phyloP scores from a whole-genome alignment of 2,329 filamentous ascomycete species.

The Ilyonectria sp. region DNA sequence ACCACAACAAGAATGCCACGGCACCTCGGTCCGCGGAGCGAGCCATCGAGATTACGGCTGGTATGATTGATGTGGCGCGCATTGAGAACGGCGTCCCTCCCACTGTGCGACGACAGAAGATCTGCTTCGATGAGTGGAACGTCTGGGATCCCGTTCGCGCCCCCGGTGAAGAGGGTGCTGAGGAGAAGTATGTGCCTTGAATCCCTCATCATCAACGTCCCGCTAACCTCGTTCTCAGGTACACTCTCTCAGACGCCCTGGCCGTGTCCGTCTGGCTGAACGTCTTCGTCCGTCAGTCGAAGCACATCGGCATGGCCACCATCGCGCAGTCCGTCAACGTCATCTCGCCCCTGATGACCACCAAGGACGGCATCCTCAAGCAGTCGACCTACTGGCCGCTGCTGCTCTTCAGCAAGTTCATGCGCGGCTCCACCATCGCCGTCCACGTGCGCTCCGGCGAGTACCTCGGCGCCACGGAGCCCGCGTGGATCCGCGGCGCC shows the following conservation, averaged over 20 bases:
- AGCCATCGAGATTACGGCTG: constrained; percentile 78
- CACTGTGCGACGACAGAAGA: constrained; percentile 74
- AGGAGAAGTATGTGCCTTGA: constrained; percentile 64
- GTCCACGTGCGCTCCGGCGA: constrained; percentile 74
- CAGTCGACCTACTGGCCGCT: constrained; percentile 85
- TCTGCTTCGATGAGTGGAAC: constrained; percentile 91
- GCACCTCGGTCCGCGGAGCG: constrained; percentile 80
- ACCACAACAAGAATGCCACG: constrained; percentile 66
- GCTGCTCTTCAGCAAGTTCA: constrained; percentile 68
- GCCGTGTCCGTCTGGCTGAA: constrained; percentile 84
- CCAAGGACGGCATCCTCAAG: constrained; percentile 72
- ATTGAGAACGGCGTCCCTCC: constrained; percentile 77
- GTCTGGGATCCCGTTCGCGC: constrained; percentile 84
- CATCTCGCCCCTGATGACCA: constrained; percentile 83
- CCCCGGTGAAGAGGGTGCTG: constrained; percentile 79
- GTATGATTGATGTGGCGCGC: constrained; percentile 80
- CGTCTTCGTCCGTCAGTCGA: constrained; percentile 81
- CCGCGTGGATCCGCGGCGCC: constrained; percentile 74
- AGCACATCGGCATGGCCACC: constrained; percentile 82
- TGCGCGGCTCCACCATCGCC: constrained; percentile 80
- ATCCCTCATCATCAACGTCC: not conserved
- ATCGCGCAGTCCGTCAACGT: constrained; percentile 86
- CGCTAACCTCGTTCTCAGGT: constrained; percentile 51
- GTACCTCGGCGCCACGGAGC: constrained; percentile 78
- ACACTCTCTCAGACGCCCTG: constrained; percentile 82